Conservation (phyloP, 202 grass and related monocot genomes). For the Musa balbisiana region DNA sequence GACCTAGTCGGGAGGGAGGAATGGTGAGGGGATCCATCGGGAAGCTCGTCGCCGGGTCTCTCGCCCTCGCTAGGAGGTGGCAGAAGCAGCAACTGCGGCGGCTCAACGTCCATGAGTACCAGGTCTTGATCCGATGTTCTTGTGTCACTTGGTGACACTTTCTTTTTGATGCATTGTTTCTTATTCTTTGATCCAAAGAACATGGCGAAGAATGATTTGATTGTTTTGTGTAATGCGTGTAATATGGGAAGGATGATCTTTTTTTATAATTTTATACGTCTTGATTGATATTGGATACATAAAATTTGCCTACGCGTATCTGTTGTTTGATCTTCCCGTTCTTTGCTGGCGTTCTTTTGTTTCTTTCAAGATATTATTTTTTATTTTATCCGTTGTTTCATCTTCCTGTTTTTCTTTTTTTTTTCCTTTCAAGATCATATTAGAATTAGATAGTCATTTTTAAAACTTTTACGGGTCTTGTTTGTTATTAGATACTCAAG, state of each 20-base stretch:
- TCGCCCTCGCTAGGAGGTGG: constrained; percentile 79
- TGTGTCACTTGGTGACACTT: not conserved
- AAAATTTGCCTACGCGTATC: too few species aligned
- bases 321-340: too few species aligned
- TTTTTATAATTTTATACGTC: not conserved
- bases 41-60: constrained; percentile 46
- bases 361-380: too few species aligned
- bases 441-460: too few species aligned
- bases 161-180: not conserved
- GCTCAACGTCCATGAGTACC: constrained; percentile 99
- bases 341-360: constrained; percentile 13
- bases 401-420: not conserved
- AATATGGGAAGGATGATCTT: not conserved
- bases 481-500: too few species aligned
- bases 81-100: constrained; percentile 94
- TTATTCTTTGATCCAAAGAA: not conserved
- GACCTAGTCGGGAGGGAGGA: constrained; percentile 18
- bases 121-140: constrained; percentile 31
- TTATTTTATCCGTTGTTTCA: not conserved
- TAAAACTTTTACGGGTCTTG: too few species aligned
- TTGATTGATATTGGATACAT: not conserved
- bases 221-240: not conserved
- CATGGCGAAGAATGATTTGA: not conserved
- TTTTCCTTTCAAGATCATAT: too few species aligned
- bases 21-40: constrained; percentile 69